Conservation (phyloP, 73 alveolate species). For the Blepharisma japonicum region DNA sequence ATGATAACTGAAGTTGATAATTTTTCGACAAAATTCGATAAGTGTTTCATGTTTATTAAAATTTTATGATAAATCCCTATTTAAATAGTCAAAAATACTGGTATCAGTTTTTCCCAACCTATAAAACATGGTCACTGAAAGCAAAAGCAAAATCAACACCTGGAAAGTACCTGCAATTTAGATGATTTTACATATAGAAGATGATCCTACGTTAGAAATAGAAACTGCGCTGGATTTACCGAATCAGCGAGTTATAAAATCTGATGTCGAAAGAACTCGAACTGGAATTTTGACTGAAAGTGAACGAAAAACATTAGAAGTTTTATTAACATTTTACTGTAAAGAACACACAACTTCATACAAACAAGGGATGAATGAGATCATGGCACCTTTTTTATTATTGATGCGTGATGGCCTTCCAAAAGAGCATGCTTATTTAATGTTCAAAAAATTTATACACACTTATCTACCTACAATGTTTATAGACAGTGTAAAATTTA, state of each 20-base stretch:
- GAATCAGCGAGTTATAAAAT: constrained; percentile 34
- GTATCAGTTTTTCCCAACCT: too few relatives aligned
- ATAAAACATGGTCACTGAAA: too few relatives aligned
- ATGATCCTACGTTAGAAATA: not conserved
- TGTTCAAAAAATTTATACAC: constrained; percentile 36
- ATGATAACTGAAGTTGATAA: too few relatives aligned
- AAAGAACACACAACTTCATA: constrained; percentile 50
- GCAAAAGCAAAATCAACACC: too few relatives aligned
- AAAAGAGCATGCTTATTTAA: constrained; percentile 14
- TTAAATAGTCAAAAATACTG: too few relatives aligned
- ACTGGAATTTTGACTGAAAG: constrained; percentile 33
- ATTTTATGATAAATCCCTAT: too few relatives aligned
- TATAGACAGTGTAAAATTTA: constrained; percentile 3
- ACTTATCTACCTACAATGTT: constrained; percentile 22
- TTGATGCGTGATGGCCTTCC: constrained; percentile 12
- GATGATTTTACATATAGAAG: not conserved
- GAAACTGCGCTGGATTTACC: constrained; percentile 10
- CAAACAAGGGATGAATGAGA: constrained; percentile 84
- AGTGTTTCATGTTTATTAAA: too few relatives aligned
- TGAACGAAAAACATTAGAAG: constrained; percentile 41
- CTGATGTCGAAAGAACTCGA: constrained; percentile 40
- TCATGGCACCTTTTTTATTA: constrained; percentile 60
- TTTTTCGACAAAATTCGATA: too few relatives aligned
- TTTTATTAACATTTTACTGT: constrained; percentile 62
- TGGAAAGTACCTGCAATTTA: not conserved